Evolutionary conservation across 176 grass and related monocot species (phyloP).

Genomic region (Metroxylon sagu): DNA sequence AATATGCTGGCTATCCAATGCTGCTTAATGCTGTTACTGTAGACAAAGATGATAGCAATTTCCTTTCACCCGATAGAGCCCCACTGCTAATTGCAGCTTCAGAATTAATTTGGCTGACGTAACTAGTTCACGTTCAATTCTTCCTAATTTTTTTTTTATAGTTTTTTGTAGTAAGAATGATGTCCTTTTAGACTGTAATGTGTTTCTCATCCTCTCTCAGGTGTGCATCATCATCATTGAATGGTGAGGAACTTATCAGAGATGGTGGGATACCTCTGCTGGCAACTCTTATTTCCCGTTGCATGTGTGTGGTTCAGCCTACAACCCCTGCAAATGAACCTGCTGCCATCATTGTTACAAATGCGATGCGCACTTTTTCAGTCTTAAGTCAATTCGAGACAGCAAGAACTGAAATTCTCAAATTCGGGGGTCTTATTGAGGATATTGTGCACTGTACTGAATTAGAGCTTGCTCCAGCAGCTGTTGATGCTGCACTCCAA

Average conservation of each 20-base stretch:
- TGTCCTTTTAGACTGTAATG: slow-evolving; percentile 1
- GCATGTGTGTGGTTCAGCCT: slow-evolving; percentile 91
- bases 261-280: slow-evolving; percentile 90
- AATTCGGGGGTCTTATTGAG: slow-evolving; percentile 74
- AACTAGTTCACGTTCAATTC: slow-evolving; percentile 21
- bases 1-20: slow-evolving; percentile 99
- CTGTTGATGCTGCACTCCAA: slow-evolving; percentile 81
- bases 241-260: slow-evolving; percentile 96
- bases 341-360: slow-evolving; percentile 81
- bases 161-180: not conserved
- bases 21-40: slow-evolving; percentile 88
- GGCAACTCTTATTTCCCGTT: slow-evolving; percentile 93
- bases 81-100: slow-evolving; percentile 91
- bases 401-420: slow-evolving; percentile 75
- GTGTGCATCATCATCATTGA: slow-evolving; percentile 87
- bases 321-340: slow-evolving; percentile 91
- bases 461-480: slow-evolving; percentile 77
- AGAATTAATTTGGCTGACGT: slow-evolving; percentile 98
- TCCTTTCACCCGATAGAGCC: slow-evolving; percentile 90
- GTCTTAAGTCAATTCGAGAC: slow-evolving; percentile 81
- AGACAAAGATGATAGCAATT: slow-evolving; percentile 92
- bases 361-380: slow-evolving; percentile 90
- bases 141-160: slow-evolving; percentile 3
- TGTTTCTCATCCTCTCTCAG: slow-evolving; percentile 22
- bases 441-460: slow-evolving; percentile 96